Evolutionary conservation across 805 yeast genomes (phyloP), one percentile per base, ranked within the genome.

Genomic region (Nakazawaea sp.): DNA sequence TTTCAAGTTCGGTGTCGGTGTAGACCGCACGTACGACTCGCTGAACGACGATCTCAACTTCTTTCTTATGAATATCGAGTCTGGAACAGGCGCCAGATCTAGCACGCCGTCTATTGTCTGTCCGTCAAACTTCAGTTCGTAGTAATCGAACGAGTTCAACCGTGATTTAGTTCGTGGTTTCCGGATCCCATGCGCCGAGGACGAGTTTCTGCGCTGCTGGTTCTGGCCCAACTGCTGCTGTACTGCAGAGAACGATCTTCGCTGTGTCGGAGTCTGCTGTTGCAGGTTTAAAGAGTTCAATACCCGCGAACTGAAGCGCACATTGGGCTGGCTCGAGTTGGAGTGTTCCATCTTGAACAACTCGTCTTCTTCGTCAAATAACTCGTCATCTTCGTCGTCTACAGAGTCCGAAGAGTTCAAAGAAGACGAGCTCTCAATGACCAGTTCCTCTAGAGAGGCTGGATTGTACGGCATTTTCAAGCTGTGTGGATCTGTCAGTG

Each of bases 381-480:
- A 66, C 30, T 63, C 72, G 30, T 64, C 72, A 25, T 61, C 66
- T n/a, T 47, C 49, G 24, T 53, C 56, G 19, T 52, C 55, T 30
- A 51, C 58, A 31, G 57, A 52, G 11, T 59, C 65, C 12, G 36
- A 37, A 12, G 38, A 27, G 23, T 35, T 35, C 16, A 31, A 9
- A 4, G 45, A 42, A 7, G 63, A 55, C 1, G 64, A 58, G 1
- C 64, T 56, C 41, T 64, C 69, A 29, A 61, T 57, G n/a, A 37
- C 40, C 8, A 62, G 65, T 35, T 59, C 58, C 43, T 62, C 66
- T 24, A 59, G 45, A 13, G 59, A 52, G 17, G 47, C 43, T 4
- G 67, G 67, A 16, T 65, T 61, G 2, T 40, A 32, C 12, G 81
- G 81, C 11, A 73, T 50, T 41, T 61, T 67, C 18, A 68, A 47